phyloP scores from a whole-genome alignment of 306 rosid genomes.

The Myrica gale region DNA sequence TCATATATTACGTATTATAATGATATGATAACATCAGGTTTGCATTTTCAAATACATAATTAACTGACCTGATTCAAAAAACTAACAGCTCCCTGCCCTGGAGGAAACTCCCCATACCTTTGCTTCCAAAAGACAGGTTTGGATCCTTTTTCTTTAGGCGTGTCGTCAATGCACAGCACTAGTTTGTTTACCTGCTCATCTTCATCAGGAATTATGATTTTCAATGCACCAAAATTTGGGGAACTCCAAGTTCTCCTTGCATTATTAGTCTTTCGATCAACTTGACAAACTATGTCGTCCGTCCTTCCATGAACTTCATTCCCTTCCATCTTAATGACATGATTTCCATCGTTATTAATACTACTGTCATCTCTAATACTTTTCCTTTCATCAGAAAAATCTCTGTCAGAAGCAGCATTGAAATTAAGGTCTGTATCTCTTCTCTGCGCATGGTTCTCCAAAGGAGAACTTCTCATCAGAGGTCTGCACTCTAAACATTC shows the following conservation, averaged over 20 bases:
- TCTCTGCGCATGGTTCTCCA: slow-evolving; percentile 35
- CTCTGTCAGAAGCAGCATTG: slow-evolving; percentile 36
- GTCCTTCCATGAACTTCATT: slow-evolving; percentile 41
- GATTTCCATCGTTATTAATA: slow-evolving; percentile 32
- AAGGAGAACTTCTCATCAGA: slow-evolving; percentile 29
- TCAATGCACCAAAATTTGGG: slow-evolving; percentile 57
- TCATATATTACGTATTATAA: not conserved
- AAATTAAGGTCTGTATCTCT: slow-evolving; percentile 37
- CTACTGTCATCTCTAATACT: slow-evolving; percentile 43
- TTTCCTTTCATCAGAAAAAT: slow-evolving; percentile 36
- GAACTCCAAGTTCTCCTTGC: slow-evolving; percentile 66
- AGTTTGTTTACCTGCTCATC: slow-evolving; percentile 44
- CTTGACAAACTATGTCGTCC: slow-evolving; percentile 64
- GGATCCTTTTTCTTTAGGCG: slow-evolving; percentile 81
- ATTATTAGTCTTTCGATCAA: slow-evolving; percentile 60
- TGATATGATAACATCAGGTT: slow-evolving; percentile 13
- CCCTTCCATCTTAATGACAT: slow-evolving; percentile 47
- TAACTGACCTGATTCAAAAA: slow-evolving; percentile 66
- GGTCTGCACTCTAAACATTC: slow-evolving; percentile 39
- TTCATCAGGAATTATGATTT: slow-evolving; percentile 62
- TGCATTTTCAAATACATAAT: slow-evolving; percentile 15
- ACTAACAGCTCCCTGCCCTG: slow-evolving; percentile 46
- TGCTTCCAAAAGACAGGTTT: slow-evolving; percentile 68
- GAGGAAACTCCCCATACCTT: slow-evolving; percentile 57
- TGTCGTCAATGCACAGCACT: slow-evolving; percentile 38